Conservation (phyloP, 2,329 filamentous ascomycete species). For the Paecilomyces dactylethromorphus region DNA sequence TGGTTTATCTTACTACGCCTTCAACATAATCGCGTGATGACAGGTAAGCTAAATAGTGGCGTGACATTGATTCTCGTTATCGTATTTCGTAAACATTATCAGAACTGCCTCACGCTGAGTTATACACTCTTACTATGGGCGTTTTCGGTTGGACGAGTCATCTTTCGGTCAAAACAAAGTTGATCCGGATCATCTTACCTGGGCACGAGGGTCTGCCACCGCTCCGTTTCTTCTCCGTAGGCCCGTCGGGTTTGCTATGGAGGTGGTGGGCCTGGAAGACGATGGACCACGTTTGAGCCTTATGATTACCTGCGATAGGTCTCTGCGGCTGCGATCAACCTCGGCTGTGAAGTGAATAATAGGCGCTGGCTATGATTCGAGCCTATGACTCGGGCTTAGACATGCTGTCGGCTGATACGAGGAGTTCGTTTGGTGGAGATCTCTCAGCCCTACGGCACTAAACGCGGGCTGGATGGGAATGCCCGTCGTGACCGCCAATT, state of each 20-base stretch:
- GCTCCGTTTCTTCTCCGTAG: background rate
- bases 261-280: no score
- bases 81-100: no score
- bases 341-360: background rate
- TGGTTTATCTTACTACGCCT: background rate
- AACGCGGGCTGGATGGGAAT: background rate
- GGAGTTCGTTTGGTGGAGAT: background rate
- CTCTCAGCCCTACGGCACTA: background rate
- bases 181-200: no score
- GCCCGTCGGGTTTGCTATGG: no score
- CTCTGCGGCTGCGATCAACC: background rate
- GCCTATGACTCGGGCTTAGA: background rate
- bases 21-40: background rate
- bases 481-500: background rate
- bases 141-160: no score
- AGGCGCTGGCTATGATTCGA: background rate
- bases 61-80: no score
- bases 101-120: no score
- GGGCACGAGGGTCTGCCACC: background rate
- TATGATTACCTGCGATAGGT: background rate
- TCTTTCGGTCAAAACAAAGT: no score
- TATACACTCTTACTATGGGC: no score
- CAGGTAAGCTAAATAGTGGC: no score
- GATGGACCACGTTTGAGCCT: background rate
- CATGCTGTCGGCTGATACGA: background rate